These are phyloP conservation scores for Penicillium sp. DNA, from an alignment of 2,329 filamentous ascomycete species.

Conservation along the genomic window DNA sequence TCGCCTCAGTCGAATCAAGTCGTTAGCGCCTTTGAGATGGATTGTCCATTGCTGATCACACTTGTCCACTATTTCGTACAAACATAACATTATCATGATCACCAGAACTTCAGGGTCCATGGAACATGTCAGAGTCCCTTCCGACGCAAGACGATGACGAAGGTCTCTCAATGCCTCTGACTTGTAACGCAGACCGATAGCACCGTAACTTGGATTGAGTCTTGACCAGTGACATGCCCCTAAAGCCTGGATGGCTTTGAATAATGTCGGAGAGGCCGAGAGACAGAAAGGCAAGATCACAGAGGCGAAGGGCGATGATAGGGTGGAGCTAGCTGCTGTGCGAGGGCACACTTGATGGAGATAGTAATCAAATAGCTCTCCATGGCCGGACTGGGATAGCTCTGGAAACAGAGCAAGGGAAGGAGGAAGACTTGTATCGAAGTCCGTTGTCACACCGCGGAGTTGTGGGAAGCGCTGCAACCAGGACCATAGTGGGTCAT, in stretches of 20 bases:
- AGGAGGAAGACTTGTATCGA: conserved; percentile 11
- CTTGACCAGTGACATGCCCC: conserved; percentile 40
- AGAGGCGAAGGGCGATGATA: conserved; percentile 40
- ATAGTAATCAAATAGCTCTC: conserved; percentile 40
- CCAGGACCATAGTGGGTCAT: conserved; percentile 9
- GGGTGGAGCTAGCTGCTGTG: conserved; percentile 37
- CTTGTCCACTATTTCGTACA: conserved; percentile 46
- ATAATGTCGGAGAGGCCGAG: conserved; percentile 37
- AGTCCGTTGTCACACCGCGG: background rate
- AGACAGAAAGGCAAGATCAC: conserved; percentile 40
- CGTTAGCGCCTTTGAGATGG: conserved; percentile 48
- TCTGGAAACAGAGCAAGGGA: conserved; percentile 31
- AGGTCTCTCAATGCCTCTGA: conserved; percentile 38
- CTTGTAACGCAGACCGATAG: conserved; percentile 38
- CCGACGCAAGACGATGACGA: conserved; percentile 31
- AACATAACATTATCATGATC: conserved; percentile 48
- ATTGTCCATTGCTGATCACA: conserved; percentile 48
- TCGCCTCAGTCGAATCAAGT: conserved; percentile 44
- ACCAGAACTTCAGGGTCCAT: conserved; percentile 38
- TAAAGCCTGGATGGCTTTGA: conserved; percentile 40
- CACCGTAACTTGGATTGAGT: conserved; percentile 28
- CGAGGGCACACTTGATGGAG: conserved; percentile 41
- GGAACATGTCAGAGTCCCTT: conserved; percentile 28
- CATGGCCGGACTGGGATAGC: conserved; percentile 28
- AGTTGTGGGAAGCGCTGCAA: conserved; percentile 6